Percentiles rank a stretch among this genome's conserved stretches.
phyloP scores from a whole-genome alignment of 108 stramenopile species.

The Cyclotella atomus region DNA sequence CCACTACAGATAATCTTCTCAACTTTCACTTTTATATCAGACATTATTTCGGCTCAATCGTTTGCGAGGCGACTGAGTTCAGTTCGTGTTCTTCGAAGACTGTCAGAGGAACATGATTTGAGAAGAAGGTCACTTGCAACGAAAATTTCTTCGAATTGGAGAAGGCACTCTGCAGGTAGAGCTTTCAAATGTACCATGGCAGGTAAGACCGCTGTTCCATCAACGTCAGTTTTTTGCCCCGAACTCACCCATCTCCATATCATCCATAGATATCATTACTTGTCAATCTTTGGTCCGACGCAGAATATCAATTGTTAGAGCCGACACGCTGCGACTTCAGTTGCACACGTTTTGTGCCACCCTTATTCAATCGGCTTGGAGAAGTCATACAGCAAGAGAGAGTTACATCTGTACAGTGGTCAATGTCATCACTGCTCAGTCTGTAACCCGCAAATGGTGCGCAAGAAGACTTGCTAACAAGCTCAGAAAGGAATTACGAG shows the following conservation, averaged over 20 bases:
- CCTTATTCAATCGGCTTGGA: conserved; percentile 68
- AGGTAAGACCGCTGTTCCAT: neutral
- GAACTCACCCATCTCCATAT: too few relatives aligned
- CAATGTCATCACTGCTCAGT: conserved; percentile 68
- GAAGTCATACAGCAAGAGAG: conserved; percentile 64
- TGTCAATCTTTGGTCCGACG: conserved; percentile 7
- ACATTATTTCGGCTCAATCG: too few relatives aligned
- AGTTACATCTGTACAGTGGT: conserved; percentile 66
- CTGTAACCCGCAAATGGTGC: conserved; percentile 42
- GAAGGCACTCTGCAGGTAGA: neutral
- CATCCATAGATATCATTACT: conserved; percentile 1
- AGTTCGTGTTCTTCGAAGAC: too few relatives aligned
- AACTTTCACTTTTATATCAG: too few relatives aligned
- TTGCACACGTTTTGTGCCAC: conserved; percentile 29
- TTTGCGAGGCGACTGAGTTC: too few relatives aligned
- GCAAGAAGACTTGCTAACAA: conserved; percentile 9
- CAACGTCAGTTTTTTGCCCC: neutral
- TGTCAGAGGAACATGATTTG: too few relatives aligned
- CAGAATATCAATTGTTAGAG: neutral
- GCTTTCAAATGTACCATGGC: neutral
- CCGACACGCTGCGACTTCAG: neutral
- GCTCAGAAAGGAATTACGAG: neutral
- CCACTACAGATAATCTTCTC: too few relatives aligned
- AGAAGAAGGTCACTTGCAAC: too few relatives aligned
- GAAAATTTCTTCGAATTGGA: neutral